Evolutionary conservation across 2,329 filamentous ascomycete species (phyloP).

Genomic region (Ophiostoma himal-ulmi): DNA sequence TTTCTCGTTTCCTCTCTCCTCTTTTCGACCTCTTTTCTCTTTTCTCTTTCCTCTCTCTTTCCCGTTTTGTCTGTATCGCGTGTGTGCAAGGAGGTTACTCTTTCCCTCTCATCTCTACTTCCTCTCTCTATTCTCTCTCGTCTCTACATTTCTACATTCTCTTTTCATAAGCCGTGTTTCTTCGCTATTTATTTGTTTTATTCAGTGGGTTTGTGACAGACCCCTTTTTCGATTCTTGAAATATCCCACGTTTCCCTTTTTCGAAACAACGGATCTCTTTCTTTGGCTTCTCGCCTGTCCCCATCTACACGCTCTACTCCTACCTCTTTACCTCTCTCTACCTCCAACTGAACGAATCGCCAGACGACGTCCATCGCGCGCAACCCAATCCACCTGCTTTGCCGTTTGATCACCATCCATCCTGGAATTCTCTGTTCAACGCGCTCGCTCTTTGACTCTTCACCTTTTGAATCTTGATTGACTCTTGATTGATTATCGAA

Average conservation of each 20-base stretch:
- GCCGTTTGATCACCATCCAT: constrained; percentile 33
- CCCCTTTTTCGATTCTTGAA: constrained; percentile 35
- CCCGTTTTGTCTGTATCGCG: constrained; percentile 33
- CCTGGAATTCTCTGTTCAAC: constrained; percentile 25
- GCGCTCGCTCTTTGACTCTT: constrained; percentile 14
- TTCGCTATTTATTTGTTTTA: constrained; percentile 16
- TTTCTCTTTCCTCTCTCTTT: constrained; percentile 31
- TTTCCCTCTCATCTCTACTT: constrained; percentile 13
- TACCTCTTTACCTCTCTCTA: constrained; percentile 13
- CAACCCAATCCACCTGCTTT: constrained; percentile 30
- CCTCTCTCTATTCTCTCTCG: constrained; percentile 4
- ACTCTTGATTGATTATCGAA: constrained; percentile 13
- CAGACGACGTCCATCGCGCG: constrained; percentile 23
- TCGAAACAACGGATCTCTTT: constrained; percentile 21
- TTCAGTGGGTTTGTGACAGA: constrained; percentile 31
- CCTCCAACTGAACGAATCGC: constrained; percentile 11
- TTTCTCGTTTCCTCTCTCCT: constrained; percentile 24
- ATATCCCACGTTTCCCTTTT: constrained; percentile 14
- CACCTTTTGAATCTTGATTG: background rate
- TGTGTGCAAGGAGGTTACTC: constrained; percentile 12
- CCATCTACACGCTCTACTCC: constrained; percentile 7
- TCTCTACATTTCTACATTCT: constrained; percentile 5
- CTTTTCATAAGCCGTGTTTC: constrained; percentile 14
- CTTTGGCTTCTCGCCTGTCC: background rate
- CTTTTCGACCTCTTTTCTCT: constrained; percentile 36